Conservation (phyloP, 805 yeast genomes). For the Candida easanensis region DNA sequence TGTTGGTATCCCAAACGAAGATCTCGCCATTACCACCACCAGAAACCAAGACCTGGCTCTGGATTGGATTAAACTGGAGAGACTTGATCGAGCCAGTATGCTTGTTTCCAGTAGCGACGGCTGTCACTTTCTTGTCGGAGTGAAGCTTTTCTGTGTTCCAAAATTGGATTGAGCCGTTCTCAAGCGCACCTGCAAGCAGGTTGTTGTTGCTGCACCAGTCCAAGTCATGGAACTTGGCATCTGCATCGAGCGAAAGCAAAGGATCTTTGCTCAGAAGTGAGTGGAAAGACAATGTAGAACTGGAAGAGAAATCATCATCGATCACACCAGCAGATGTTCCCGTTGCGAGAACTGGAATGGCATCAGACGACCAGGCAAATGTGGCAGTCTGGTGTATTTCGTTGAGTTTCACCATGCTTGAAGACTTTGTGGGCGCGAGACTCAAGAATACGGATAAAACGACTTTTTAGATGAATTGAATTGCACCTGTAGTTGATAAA, state of each 20-base stretch:
- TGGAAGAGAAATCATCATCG: constrained; percentile 80
- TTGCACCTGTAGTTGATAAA: background rate
- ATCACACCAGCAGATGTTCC: constrained; percentile 97
- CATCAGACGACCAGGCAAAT: constrained; percentile 91
- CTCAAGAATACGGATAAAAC: background rate
- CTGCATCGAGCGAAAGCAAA: constrained; percentile 43
- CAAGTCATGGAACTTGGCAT: constrained; percentile 70
- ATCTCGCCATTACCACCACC: constrained; percentile 91
- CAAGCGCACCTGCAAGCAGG: constrained; percentile 88
- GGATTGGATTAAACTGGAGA: constrained; percentile 74
- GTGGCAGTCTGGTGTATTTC: constrained; percentile 86
- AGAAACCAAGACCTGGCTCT: constrained; percentile 70
- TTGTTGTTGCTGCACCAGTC: constrained; percentile 72
- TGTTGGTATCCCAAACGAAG: constrained; percentile 82
- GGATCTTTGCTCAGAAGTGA: constrained; percentile 46
- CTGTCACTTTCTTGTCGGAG: constrained; percentile 40
- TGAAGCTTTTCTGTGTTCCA: constrained; percentile 64
- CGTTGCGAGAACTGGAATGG: constrained; percentile 73
- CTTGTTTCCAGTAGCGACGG: constrained; percentile 51
- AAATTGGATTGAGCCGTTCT: constrained; percentile 73
- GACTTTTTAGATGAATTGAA: background rate
- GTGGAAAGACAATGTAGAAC: constrained; percentile 79
- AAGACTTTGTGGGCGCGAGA: background rate
- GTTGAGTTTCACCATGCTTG: constrained; percentile 67
- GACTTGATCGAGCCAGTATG: constrained; percentile 72